Percentiles rank a stretch among this genome's conserved stretches.
These are phyloP conservation scores for Peronospora farinosa DNA, from an alignment of 352 stramenopile genomes.

Conservation along the genomic window DNA sequence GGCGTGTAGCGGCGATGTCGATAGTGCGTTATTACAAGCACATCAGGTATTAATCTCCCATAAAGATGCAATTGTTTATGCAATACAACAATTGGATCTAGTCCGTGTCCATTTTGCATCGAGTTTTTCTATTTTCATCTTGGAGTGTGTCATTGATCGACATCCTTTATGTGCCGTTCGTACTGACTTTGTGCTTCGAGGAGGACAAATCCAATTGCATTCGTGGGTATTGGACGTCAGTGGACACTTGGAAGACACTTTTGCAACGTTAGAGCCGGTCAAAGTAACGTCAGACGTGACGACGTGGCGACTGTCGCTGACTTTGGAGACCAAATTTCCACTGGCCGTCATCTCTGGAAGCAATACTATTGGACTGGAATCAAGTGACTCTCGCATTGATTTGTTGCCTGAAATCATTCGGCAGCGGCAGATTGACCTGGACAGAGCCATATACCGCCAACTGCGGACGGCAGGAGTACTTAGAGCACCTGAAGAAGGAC, in stretches of 20 bases:
- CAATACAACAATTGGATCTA: conserved; percentile 21
- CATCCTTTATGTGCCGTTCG: conserved; percentile 1
- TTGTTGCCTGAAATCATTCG: conserved; percentile 41
- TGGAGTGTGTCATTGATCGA: conserved; percentile 39
- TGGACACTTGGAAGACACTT: conserved; percentile 14
- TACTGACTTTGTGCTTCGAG: conserved; percentile 13
- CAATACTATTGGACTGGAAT: not conserved
- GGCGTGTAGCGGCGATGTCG: conserved; percentile 12
- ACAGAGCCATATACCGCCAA: conserved; percentile 33
- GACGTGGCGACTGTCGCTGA: conserved; percentile 25
- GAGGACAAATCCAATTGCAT: conserved; percentile 36
- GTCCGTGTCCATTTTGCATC: conserved; percentile 7
- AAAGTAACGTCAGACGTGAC: not conserved
- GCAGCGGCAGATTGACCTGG: conserved; percentile 32
- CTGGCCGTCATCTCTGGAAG: conserved; percentile 7
- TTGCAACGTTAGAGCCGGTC: conserved; percentile 19
- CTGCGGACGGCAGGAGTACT: conserved; percentile 18
- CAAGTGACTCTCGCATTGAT: conserved; percentile 11
- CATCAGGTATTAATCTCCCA: conserved; percentile 43
- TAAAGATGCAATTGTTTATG: conserved; percentile 23
- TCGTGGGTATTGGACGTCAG: conserved; percentile 43
- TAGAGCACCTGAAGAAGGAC: conserved; percentile 8
- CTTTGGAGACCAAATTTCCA: conserved; percentile 33
- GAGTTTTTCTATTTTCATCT: conserved; percentile 10
- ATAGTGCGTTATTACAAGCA: conserved; percentile 27